phyloP scores from a whole-genome alignment of 345 rosid species.

The Triadica sebifera region DNA sequence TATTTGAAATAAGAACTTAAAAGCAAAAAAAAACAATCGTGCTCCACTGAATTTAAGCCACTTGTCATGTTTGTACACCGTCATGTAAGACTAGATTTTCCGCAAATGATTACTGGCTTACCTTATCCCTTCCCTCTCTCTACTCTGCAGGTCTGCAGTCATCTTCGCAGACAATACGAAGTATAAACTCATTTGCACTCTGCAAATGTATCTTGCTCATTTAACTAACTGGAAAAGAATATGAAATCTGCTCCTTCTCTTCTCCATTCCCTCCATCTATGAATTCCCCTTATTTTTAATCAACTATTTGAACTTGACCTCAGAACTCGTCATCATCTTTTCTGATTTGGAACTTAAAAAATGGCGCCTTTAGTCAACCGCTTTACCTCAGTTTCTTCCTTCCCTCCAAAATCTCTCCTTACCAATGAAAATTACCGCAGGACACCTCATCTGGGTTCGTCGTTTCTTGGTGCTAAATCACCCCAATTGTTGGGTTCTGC shows the following conservation, averaged over 20 bases:
- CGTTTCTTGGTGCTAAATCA: constrained; percentile 37
- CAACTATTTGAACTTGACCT: neutral
- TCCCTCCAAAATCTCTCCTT: constrained; percentile 38
- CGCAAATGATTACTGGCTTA: neutral
- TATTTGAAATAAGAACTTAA: neutral
- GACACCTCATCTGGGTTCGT: constrained; percentile 32
- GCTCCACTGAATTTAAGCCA: neutral
- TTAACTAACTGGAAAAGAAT: too few relatives aligned
- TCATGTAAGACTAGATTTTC: neutral
- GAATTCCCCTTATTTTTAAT: neutral
- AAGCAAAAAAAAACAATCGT: neutral
- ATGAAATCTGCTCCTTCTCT: neutral
- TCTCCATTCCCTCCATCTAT: neutral
- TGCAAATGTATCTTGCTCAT: neutral
- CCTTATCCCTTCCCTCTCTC: neutral
- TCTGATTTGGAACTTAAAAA: constrained; percentile 13
- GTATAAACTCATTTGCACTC: neutral
- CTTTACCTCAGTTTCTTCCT: constrained; percentile 37
- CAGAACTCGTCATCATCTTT: neutral
- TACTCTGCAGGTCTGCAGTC: neutral
- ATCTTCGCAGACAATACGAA: neutral
- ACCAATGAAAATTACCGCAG: constrained; percentile 25
- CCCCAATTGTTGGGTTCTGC: constrained; percentile 13
- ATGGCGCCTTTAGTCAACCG: constrained; percentile 39
- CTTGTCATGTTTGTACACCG: neutral